These are phyloP conservation scores for Fonsecaea pugnacius DNA, from an alignment of 2,329 filamentous ascomycete species.

Conservation along the genomic window DNA sequence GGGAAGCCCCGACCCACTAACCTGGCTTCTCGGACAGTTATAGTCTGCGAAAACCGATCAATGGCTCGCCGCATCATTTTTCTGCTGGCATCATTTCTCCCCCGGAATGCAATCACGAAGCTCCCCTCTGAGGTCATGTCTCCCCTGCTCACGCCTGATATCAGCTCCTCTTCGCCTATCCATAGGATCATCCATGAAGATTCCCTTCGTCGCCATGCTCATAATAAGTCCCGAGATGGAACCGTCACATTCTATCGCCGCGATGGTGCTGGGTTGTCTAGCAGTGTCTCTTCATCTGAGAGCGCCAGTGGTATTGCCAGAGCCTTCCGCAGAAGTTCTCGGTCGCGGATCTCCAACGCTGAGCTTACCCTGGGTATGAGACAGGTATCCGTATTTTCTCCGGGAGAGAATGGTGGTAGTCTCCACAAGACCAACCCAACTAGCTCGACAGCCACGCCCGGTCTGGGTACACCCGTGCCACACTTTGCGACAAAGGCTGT, in stretches of 20 bases:
- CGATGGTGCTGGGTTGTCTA: slow-evolving; percentile 39
- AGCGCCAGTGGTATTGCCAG: slow-evolving; percentile 39
- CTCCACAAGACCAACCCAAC: slow-evolving; percentile 55
- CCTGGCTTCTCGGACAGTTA: slow-evolving; percentile 60
- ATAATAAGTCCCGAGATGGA: slow-evolving; percentile 26
- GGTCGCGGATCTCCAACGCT: slow-evolving; percentile 3
- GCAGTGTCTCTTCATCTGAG: slow-evolving; percentile 52
- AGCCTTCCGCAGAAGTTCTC: slow-evolving; percentile 21
- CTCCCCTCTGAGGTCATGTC: slow-evolving; percentile 25
- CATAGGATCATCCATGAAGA: slow-evolving; percentile 17
- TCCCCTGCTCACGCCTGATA: slow-evolving; percentile 30
- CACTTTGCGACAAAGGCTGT: slow-evolving; percentile 51
- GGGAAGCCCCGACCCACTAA: slow-evolving; percentile 52
- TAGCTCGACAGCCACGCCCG: slow-evolving; percentile 57
- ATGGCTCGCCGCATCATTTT: slow-evolving; percentile 63
- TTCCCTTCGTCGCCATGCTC: slow-evolving; percentile 24
- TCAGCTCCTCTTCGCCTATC: slow-evolving; percentile 27
- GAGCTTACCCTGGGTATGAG: slow-evolving; percentile 10
- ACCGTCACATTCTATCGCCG: slow-evolving; percentile 23
- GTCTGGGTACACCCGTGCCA: slow-evolving; percentile 56
- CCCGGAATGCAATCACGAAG: slow-evolving; percentile 39
- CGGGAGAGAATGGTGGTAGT: slow-evolving; percentile 48
- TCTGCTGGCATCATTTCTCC: slow-evolving; percentile 62
- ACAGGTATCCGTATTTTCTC: slow-evolving; percentile 47
- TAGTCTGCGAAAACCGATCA: slow-evolving; percentile 64